Base-by-base conservation (phyloP, 2,329 filamentous ascomycete genomes). In the Ceratocystis smalleyi region DNA sequence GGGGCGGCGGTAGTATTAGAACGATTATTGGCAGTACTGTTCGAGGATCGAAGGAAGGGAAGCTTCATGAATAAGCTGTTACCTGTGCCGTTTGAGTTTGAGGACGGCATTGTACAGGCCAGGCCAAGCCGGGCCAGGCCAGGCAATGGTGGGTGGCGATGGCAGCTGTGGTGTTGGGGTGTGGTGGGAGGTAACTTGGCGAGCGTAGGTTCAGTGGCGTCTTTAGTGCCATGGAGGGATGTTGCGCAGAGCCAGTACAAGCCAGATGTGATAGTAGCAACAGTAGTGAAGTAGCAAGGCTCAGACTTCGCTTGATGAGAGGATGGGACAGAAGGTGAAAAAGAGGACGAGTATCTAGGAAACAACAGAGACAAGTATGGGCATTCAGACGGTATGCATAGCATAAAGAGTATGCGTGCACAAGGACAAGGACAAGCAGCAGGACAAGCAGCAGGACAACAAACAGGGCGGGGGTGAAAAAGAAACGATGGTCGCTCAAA, bases 1-100 rank as follows among this genome's bases (percentile, higher is more conserved):
- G n/a, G 17, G 43, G 54, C 54, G 54, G 49, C 54, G 54, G 49
- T 24, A 24, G 54, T 57, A 30, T 19, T 57, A 5, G 24, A 30
- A 30, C 51, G 24, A 5, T 17, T 15, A n/a, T 8, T 35, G 54
- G 17, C 10, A 43, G 63, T 43, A 35, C 49, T 45, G 27, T 32
- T 59, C 6, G 55, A 24, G 35, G 57, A 43, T 6, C 57, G 63
- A 49, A 64, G 63, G 40, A 64, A 61, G 2, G 63, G 63, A 22
- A 64, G 63, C 32, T 47, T 61, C 27, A 47, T n/a, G 59, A 47
- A 43, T n/a, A 61, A 47, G 45, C 59, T 45, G 15, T 17, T 32
- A 30, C 59, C 17, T 12, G 43, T 49, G 59, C 54, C 17, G 32
- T 35, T 57, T n/a, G 54, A 57, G 54, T 30, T 57, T 35, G 54